These are phyloP conservation scores for Exophiala sideris DNA, from an alignment of 2,329 filamentous ascomycete species.

Conservation along the genomic window DNA sequence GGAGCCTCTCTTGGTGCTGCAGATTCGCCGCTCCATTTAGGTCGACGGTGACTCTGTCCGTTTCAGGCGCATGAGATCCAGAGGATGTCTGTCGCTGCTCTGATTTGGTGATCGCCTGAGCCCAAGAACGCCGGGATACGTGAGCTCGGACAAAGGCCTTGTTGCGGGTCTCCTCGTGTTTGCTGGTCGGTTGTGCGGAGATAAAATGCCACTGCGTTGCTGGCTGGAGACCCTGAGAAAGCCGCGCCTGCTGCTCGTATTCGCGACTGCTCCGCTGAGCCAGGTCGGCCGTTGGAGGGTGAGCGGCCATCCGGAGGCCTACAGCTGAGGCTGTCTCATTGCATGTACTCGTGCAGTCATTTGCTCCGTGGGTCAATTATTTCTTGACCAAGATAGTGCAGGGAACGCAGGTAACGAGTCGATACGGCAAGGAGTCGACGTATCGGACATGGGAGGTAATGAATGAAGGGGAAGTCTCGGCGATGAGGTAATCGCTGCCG, in stretches of 20 bases:
- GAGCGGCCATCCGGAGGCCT: neutral
- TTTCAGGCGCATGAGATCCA: neutral
- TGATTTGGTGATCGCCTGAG: neutral
- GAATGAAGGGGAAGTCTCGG: neutral
- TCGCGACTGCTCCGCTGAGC: neutral
- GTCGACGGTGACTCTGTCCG: neutral
- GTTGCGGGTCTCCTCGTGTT: neutral
- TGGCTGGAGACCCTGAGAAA: neutral
- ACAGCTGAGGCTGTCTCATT: neutral
- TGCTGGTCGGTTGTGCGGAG: neutral
- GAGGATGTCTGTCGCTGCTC: neutral
- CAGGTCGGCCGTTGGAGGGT: neutral
- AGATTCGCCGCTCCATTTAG: neutral
- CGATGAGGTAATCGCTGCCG: neutral
- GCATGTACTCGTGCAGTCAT: neutral
- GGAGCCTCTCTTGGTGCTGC: neutral
- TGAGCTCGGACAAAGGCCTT: neutral
- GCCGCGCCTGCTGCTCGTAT: neutral
- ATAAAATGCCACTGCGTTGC: neutral
- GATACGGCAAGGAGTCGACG: neutral
- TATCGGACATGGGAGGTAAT: neutral
- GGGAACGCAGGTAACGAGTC: neutral
- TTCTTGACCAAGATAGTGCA: neutral
- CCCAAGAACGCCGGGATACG: neutral
- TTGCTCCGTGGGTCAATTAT: neutral